Evolutionary conservation across 2,329 filamentous ascomycete species (phyloP), one percentile per base, ranked within the genome.

Genomic region (Herpotrichia juniperi): DNA sequence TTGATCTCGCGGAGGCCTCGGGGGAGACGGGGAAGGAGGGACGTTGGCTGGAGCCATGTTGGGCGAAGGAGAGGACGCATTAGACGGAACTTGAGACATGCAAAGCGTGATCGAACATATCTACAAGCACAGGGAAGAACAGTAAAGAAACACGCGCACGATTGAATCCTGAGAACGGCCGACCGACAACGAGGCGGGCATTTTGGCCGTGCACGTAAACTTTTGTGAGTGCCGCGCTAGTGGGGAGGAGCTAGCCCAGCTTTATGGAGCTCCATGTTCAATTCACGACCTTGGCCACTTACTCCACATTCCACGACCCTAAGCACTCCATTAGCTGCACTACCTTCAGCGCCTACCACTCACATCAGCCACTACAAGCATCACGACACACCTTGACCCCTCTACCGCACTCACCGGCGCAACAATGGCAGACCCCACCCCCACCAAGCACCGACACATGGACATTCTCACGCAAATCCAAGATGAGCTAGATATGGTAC

Each of bases 401-500:
- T 26, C 40, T 42, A 21, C n/a, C 48, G 7, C 22, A 4, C n/a
- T n/a, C n/a, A 34, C 31, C 31, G 31, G 5, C 31, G 31, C 37
- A n/a, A 68, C 34, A 51, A 91, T 91, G 86, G 83, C 42, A 32
- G 83, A 40, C 37, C 37, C 21, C 10, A 40, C 19, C 37, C 37
- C 37, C 37, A 40, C 37, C 19, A 40, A 40, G 37, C 37, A 40
- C 37, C 37, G n/a, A 12, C 37, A 40, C 19, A 9, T 11, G 24
- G 91, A 96, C 69, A 81, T 88, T 56, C 81, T 96, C 51, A 93
- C 91, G 1, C 90, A 94, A 73, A 80, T 94, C 51, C 91, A 96
- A 75, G 90, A 94, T 77, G 87, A 89, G 73, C 84, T 93, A 54
- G 90, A 94, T 67, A 86, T 92, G 81, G 90, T 90, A 77, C 28